phyloP scores from a whole-genome alignment of 345 rosid species.

The Laguncularia racemosa region DNA sequence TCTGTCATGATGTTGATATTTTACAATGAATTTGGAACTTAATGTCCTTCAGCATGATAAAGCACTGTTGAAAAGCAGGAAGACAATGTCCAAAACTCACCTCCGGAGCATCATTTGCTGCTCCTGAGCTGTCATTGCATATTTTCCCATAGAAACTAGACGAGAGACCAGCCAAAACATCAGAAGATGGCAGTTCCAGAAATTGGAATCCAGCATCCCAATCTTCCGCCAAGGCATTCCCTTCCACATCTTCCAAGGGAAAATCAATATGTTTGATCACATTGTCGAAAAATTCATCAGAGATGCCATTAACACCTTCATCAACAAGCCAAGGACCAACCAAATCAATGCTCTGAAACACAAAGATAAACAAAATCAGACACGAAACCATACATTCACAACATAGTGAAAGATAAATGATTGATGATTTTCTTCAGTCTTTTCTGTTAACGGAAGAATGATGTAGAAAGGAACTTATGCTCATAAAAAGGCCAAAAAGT shows the following conservation, averaged over 20 bases:
- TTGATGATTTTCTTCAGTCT: too few species aligned
- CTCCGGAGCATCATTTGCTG: slow-evolving; percentile 14
- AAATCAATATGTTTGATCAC: slow-evolving; percentile 41
- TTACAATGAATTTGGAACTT: too few species aligned
- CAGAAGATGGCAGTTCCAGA: slow-evolving; percentile 63
- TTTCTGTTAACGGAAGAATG: too few species aligned
- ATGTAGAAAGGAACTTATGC: too few species aligned
- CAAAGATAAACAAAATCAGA: slow-evolving; percentile 4
- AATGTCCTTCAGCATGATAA: too few species aligned
- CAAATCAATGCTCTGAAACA: slow-evolving; percentile 23
- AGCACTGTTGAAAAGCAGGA: not conserved
- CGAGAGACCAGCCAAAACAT: slow-evolving; percentile 35
- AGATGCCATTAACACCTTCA: slow-evolving; percentile 35
- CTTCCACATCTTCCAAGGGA: slow-evolving; percentile 56
- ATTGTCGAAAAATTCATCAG: slow-evolving; percentile 47
- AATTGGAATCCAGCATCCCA: slow-evolving; percentile 56
- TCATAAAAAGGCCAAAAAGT: too few species aligned
- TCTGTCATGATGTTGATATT: too few species aligned
- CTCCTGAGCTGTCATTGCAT: slow-evolving; percentile 16
- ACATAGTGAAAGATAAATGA: too few species aligned
- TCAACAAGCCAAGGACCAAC: slow-evolving; percentile 54
- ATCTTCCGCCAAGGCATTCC: slow-evolving; percentile 30
- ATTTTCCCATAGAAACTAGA: slow-evolving; percentile 24
- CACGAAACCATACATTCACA: not conserved
- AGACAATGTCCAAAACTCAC: slow-evolving; percentile 32